Base-by-base conservation (phyloP, 208 protist species). In the Leishmania gerbilli region DNA sequence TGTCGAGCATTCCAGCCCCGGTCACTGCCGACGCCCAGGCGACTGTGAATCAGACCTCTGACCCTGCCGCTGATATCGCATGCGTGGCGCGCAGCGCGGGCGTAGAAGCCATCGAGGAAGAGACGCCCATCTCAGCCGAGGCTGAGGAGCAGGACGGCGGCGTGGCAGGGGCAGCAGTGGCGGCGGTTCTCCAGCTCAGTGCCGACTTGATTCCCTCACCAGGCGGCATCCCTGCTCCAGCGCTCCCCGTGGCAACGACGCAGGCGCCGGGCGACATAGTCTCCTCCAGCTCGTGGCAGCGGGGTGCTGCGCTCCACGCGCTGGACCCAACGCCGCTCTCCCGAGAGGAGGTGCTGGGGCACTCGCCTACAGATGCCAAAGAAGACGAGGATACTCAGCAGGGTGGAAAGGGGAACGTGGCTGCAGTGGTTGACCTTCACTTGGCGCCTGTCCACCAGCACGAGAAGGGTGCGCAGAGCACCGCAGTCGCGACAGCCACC, bases 121-220 rank as follows among this genome's bases (percentile, higher is more conserved):
- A 74, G 7, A 5, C 13, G 42, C 37, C 45, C 45, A 53, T 37
- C 69, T 34, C 69, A 17, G 69, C 69, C 8, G 69, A 74, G 27
- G 45, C 69, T 37, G 42, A 34, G 27, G 69, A 53, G n/a, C 8
- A 74, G 27, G 69, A 74, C 9, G 45, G 67, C 9, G 5, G 31
- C 3, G 60, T 55, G 3, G 24, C 31, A 37, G 40, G 34, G 11
- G 19, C 60, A 55, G 65, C 40, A 11, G 5, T 74, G 1, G 45
- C 60, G 2, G 11, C 75, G 15, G 6, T 53, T 0, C 62, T 74
- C 49, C 76, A 80, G 71, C 49, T 74, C 49, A 84, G 81, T 72
- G 58, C 75, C 8, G 81, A 84, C 47, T n/a, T 84, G 71, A 84
- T 84, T 62, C 81, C 81, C 11, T 77, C 76, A 31, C 80, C 80